Evolutionary conservation across 1,284 basidiomycete species (phyloP).

Genomic region (Trichosporon inkin): DNA sequence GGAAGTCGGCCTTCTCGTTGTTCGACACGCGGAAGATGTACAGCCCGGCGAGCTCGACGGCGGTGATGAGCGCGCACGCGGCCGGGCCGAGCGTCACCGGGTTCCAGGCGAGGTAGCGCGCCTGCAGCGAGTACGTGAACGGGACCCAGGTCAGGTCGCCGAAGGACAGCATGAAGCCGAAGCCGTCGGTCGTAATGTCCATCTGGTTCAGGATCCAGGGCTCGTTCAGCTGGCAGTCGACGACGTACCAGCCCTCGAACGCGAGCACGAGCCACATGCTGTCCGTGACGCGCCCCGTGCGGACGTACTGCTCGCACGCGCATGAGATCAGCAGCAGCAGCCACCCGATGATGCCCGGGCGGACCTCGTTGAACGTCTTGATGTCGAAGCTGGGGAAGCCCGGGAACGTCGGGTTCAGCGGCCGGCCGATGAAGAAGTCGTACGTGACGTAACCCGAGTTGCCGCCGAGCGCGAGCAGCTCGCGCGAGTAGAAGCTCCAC

Average conservation of each 20-base stretch:
- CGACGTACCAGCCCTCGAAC: slow-evolving; percentile 85
- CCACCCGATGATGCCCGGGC: slow-evolving; percentile 96
- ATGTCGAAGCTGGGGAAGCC: slow-evolving; percentile 68
- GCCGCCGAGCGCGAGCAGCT: slow-evolving; percentile 81
- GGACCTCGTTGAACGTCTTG: slow-evolving; percentile 95
- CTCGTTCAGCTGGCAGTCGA: slow-evolving; percentile 57
- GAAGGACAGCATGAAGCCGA: slow-evolving; percentile 96
- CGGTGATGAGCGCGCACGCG: slow-evolving; percentile 61
- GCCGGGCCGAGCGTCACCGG: slow-evolving; percentile 71
- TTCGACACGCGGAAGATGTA: slow-evolving; percentile 89
- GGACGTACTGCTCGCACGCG: slow-evolving; percentile 82
- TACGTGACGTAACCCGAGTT: slow-evolving; percentile 86
- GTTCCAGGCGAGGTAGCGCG: slow-evolving; percentile 85
- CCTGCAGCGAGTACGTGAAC: slow-evolving; percentile 89
- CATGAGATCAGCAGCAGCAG: slow-evolving; percentile 84
- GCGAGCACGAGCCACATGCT: slow-evolving; percentile 84
- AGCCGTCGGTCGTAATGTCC: slow-evolving; percentile 97
- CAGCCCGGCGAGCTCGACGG: slow-evolving; percentile 71
- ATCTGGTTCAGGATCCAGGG: slow-evolving; percentile 84
- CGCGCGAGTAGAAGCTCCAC: slow-evolving; percentile 61
- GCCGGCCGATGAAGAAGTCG: slow-evolving; percentile 95
- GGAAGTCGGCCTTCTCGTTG: slow-evolving; percentile 92
- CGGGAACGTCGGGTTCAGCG: slow-evolving; percentile 74
- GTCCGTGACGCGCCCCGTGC: slow-evolving; percentile 71
- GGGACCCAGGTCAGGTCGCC: slow-evolving; percentile 95